Conservation (phyloP, 306 rosid genomes). For the Lathyrus aphaca region DNA sequence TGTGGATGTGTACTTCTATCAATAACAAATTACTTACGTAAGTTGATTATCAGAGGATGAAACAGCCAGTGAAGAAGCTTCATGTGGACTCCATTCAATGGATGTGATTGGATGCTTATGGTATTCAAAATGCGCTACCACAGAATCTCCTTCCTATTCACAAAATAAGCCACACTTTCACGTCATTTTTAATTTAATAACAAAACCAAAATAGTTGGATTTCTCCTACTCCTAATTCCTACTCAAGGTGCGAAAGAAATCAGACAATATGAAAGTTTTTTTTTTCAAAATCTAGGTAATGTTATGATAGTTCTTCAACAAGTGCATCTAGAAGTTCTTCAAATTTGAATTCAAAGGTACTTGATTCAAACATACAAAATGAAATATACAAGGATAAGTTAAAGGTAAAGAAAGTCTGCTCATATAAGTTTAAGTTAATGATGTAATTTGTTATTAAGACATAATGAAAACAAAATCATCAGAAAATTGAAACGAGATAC, state of each 20-base stretch:
- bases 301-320: conserved; percentile 18
- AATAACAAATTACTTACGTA: conserved; percentile 60
- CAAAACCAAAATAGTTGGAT: conserved; percentile 1
- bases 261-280: conserved; percentile 4
- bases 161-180: conserved; percentile 31
- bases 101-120: conserved; percentile 90
- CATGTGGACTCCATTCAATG: conserved; percentile 97
- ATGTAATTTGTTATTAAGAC: background rate
- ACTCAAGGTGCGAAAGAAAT: conserved; percentile 6
- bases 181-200: conserved; percentile 27
- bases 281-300: conserved; percentile 16
- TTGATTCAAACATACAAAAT: conserved; percentile 24
- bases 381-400: background rate
- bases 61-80: conserved; percentile 87
- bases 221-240: too few relatives aligned
- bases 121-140: conserved; percentile 86
- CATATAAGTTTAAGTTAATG: conserved; percentile 7
- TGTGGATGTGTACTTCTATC: background rate
- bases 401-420: background rate
- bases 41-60: conserved; percentile 92
- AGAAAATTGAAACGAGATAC: conserved; percentile 6
- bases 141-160: conserved; percentile 75
- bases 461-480: background rate
- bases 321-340: conserved; percentile 15
- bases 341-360: conserved; percentile 9